Evolutionary conservation across 148 eudicot genomes (phyloP), one percentile per base, ranked within the genome.

Genomic region (Nepenthes mirabilis): DNA sequence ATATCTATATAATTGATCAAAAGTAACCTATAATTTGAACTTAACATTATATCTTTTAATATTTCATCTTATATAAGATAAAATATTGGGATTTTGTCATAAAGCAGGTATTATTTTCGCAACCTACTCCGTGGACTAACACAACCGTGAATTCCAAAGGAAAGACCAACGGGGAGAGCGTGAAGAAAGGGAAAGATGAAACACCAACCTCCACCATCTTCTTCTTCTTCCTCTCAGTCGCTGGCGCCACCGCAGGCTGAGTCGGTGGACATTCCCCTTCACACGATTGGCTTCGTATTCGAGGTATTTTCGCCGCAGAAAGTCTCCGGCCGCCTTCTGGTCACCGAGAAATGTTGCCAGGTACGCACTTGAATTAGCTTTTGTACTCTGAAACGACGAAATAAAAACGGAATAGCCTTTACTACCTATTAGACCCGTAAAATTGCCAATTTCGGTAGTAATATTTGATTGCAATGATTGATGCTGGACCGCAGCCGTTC

Each of bases 311-410:
- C 91, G 6, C 74, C 90, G 5, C 32, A 53, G 14, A 78, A 68
- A 54, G 76, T 88, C 62, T 49, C 90, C 34, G 91, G 95, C n/a
- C 82, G 63, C 55, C 79, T 88, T n/a, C 77, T 10, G 1, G 70
- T 88, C 64, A 82, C 90, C 56, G 33, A 57, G 37, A 88, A 82
- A 63, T 82, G 80, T 67, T 78, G 83, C 56, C 95, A 87, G 95
- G 88, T 80, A 36, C 14, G 5, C n/a, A 6, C 13, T 33, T 53
- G 9, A 10, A 9, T 14, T 34, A 7, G 12, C 55, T 5, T 52
- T 6, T 9, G 2, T 14, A 2, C 2, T 52, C n/a, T 34, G 14
- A 52, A 52, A 4, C 5, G 6, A 2, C 23, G 8, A 50, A 11
- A 14, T 5, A 50, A 11, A 2, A 50, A 50, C 3, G 13, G 3